Base-by-base conservation (phyloP, 768 basidiomycete genomes). In the Amanita rimosa region DNA sequence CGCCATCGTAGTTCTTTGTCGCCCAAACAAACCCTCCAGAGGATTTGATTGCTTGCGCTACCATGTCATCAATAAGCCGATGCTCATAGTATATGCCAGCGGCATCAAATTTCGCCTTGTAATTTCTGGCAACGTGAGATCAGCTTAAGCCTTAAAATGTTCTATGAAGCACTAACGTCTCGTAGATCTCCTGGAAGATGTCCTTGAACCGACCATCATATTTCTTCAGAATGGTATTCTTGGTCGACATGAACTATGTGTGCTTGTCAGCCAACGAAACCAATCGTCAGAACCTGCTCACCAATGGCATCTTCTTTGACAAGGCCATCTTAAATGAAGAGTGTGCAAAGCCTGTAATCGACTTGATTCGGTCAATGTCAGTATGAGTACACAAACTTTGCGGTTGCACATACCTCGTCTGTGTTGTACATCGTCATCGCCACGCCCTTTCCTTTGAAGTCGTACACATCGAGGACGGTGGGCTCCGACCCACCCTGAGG, bases 171-270 rank as follows among this genome's bases (percentile, higher is more conserved):
- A 68, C 74, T 46, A 50, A 78, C 73, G 70, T 58, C 6, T 95
- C 89, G 64, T 91, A 99, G 58, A 97, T 83, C 59, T 96, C 92
- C 65, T 97, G 83, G 83, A 99, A 96, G 62, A 95, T 93, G 59
- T 99, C 96, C 74, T 99, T 99, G 80, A 98, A 99, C 26, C 94
- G 80, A 38, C 96, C 96, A 60, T 98, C 96, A 64, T 99, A 99
- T 62, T 85, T 93, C 72, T 99, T 95, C 61, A 95, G 61, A 67
- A 95, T 94, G 19, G 91, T 95, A 69, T 95, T 98, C 73, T 99
- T 97, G 36, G 95, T 98, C 9, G 90, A 93, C 87, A 98, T 80
- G 75, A 94, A 97, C 81, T 88, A 46, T 17, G 21, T n/a, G 11
- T 52, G 39, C 46, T 13, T 19, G 29, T 44, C n/a, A 41, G 37